Evolutionary conservation across 257 asterid species (phyloP).

Genomic region (Solanum appendiculatum): DNA sequence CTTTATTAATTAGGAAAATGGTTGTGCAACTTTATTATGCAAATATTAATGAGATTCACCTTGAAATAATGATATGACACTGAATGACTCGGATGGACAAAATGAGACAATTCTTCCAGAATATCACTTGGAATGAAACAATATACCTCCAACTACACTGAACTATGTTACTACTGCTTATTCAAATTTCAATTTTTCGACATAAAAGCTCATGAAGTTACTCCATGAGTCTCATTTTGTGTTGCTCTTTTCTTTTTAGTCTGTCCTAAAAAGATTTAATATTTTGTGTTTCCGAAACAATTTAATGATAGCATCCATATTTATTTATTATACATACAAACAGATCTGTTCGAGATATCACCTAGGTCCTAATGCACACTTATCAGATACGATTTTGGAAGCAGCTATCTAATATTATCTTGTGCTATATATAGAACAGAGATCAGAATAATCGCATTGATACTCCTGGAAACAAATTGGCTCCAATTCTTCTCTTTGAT

Average conservation of each 20-base stretch:
- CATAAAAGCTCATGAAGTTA: neutral
- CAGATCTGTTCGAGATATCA: neutral
- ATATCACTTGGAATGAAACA: neutral
- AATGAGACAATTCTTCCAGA: neutral
- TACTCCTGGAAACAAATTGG: neutral
- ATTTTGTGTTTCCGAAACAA: neutral
- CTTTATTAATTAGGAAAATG: constrained; percentile 1
- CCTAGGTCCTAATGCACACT: neutral
- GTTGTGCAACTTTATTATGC: neutral
- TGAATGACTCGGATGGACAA: neutral
- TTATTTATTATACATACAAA: neutral
- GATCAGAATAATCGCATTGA: neutral
- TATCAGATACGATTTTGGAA: neutral
- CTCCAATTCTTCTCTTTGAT: neutral
- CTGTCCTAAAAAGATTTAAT: neutral
- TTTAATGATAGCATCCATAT: neutral
- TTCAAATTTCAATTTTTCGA: neutral
- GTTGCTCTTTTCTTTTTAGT: neutral
- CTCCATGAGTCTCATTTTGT: neutral
- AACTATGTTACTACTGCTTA: neutral
- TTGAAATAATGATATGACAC: neutral
- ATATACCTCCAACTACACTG: neutral
- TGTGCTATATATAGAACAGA: neutral
- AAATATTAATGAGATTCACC: neutral
- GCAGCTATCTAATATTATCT: neutral